Evolutionary conservation across 768 basidiomycete genomes (phyloP), one percentile per base, ranked within the genome.

Genomic region (Auricularia auricula-judae): DNA sequence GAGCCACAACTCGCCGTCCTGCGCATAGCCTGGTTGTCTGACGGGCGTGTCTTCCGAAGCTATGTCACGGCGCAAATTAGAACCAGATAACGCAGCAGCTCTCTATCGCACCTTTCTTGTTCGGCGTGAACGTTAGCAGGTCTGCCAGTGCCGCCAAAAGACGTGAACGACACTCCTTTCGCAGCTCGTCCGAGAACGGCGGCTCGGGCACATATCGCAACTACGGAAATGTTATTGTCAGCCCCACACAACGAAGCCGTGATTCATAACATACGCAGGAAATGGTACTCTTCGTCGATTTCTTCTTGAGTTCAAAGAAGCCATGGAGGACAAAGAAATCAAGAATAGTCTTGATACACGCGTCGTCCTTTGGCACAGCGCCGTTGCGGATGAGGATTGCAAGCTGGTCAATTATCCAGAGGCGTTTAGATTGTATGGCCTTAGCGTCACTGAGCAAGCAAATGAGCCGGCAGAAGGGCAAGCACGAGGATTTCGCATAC

Each of bases 381-480:
- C 85, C 84, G 71, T 93, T 94, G 51, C 87, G 86, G 67, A 95
- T 78, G 36, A 97, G 83, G 3, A 84, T 81, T 14, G 82, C 79
- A 21, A 97, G 78, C 74, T 98, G 96, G 59, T 97, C 93, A 61
- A 90, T 81, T 36, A 91, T 84, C 96, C 96, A 99, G 34, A 74
- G 73, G 64, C 93, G 78, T 64, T 86, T 81, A 2, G 82, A 77
- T 65, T 85, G 83, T 33, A 84, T 75, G 11, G 75, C 75, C 62
- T 78, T 75, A 43, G 78, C 68, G 65, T 83, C 80, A 51, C 75
- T 59, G 21, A 12, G 29, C 29, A 29, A 54, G 39, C 7, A 14
- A 4, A 42, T 7, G 39, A 8, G 39, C 12, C 39, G 39, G 39
- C 39, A 7, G 12, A 42, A 8, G 39, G 39, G 39, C 8, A 42